These are phyloP conservation scores for Magnolia kwangsiensis DNA, from an alignment of 164 flowering plant species.

Conservation along the genomic window DNA sequence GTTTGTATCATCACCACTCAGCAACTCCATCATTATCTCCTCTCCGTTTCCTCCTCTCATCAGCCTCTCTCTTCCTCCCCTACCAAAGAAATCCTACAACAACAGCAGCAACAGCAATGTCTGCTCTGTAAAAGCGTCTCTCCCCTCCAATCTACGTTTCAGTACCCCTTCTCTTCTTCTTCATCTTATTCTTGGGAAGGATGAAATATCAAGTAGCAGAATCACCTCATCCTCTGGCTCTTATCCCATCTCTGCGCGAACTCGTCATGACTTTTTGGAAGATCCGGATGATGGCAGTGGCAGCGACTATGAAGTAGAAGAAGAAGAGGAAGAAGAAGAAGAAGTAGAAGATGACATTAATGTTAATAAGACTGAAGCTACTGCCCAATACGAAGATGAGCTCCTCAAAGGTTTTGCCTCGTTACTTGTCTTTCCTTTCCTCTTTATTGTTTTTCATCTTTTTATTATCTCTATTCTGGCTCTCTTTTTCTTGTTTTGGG, in stretches of 20 bases:
- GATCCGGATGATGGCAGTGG: slow-evolving; percentile 7
- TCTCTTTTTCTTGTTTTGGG: too few relatives aligned
- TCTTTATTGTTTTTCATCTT: too few relatives aligned
- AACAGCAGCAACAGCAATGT: background rate
- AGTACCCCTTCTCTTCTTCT: background rate
- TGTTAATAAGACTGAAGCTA: background rate
- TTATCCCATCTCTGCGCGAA: background rate
- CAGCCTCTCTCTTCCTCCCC: background rate
- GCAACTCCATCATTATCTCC: too few relatives aligned
- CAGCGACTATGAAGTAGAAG: background rate
- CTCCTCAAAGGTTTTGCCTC: background rate
- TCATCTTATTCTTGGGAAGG: background rate
- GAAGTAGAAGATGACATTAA: background rate
- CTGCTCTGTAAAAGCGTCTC: background rate
- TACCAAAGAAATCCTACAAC: background rate
- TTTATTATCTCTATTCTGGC: too few relatives aligned
- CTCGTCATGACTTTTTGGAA: background rate
- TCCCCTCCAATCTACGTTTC: background rate
- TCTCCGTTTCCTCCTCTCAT: too few relatives aligned
- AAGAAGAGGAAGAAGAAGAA: background rate
- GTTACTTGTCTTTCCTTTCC: too few relatives aligned
- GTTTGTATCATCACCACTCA: too few relatives aligned
- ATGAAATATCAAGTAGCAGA: background rate
- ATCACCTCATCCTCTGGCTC: background rate
- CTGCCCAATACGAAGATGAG: background rate